phyloP scores from a whole-genome alignment of 441 rosid genomes.

The Kokia cookei region DNA sequence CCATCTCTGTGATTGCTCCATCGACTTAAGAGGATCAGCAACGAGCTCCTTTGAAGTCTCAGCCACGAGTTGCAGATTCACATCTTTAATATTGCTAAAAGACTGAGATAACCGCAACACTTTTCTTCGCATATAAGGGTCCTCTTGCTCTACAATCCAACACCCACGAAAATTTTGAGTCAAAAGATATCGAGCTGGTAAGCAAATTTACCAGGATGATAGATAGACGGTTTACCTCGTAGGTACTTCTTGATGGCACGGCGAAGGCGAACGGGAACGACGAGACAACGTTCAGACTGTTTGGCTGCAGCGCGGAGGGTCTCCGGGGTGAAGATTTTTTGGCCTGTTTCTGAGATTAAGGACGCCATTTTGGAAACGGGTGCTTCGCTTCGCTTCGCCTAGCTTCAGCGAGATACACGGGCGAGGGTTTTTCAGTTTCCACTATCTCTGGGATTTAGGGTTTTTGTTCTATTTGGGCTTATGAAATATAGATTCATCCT shows the following conservation, averaged over 20 bases:
- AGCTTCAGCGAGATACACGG: background rate
- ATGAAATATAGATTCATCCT: background rate
- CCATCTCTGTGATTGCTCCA: conserved; percentile 73
- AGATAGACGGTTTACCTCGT: conserved; percentile 38
- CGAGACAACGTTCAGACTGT: conserved; percentile 63
- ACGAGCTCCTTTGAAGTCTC: conserved; percentile 61
- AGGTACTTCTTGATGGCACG: conserved; percentile 77
- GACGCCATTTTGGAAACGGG: conserved; percentile 39
- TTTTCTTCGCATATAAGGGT: conserved; percentile 73
- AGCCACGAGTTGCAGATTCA: conserved; percentile 42
- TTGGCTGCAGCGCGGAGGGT: conserved; percentile 57
- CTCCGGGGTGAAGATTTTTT: conserved; percentile 42
- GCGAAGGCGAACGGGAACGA: conserved; percentile 76
- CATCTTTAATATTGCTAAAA: conserved; percentile 59
- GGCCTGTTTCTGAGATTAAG: conserved; percentile 34
- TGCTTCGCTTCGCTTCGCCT: background rate
- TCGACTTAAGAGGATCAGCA: conserved; percentile 73
- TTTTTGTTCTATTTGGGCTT: conserved; percentile 1
- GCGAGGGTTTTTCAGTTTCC: background rate
- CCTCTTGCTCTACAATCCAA: conserved; percentile 50
- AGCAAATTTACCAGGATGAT: background rate
- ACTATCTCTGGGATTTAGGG: conserved; percentile 1
- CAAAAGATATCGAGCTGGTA: background rate
- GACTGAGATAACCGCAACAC: conserved; percentile 67
- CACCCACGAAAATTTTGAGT: background rate